phyloP scores from a whole-genome alignment of 257 asterid genomes.

The Solanum chmielewskii region DNA sequence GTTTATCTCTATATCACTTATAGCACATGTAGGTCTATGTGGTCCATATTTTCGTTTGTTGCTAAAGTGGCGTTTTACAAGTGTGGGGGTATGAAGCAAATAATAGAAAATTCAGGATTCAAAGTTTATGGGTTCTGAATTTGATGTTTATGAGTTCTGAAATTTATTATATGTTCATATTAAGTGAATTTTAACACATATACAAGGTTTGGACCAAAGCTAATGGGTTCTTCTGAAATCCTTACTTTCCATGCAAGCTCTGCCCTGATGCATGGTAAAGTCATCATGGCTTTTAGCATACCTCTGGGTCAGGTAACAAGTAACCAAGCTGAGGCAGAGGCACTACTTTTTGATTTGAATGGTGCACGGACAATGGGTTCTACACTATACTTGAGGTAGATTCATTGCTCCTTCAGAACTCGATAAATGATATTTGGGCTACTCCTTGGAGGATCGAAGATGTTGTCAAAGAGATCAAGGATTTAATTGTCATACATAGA shows the following conservation, averaged over 20 bases:
- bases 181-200: background rate
- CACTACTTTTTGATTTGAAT: background rate
- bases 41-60: background rate
- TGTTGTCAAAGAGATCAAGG: background rate
- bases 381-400: background rate
- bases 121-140: background rate
- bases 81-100: background rate
- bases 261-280: background rate
- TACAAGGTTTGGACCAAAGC: background rate
- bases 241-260: background rate
- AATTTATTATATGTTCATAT: background rate
- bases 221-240: background rate
- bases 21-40: background rate
- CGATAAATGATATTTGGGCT: background rate
- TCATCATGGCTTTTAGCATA: background rate
- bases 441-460: background rate
- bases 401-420: background rate
- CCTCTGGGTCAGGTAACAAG: background rate
- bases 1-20: slow-evolving; percentile 19
- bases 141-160: background rate
- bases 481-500: background rate
- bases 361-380: background rate
- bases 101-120: background rate
- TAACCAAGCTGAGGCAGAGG: background rate
- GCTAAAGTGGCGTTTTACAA: background rate